Evolutionary conservation across 192 early-diverging fungal genomes (phyloP).

Genomic region (Entomortierella beljakovae): DNA sequence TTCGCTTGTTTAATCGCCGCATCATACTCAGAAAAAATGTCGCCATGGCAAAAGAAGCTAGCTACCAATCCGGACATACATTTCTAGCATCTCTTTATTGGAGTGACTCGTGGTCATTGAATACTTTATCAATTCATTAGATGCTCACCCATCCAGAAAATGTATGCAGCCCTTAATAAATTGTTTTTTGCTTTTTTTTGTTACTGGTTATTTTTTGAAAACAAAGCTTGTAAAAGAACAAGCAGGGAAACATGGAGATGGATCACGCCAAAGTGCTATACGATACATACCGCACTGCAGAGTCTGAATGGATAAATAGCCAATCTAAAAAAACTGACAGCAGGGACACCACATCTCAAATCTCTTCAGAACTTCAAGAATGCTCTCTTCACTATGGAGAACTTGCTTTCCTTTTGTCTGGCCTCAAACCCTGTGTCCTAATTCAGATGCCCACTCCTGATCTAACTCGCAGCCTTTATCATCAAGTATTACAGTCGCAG

Average conservation of each 20-base stretch:
- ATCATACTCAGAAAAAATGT: slow-evolving; percentile 3
- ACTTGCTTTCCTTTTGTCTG: slow-evolving; percentile 30
- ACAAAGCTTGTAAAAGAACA: neutral
- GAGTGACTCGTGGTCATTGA: no score
- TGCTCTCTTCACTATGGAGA: slow-evolving; percentile 50
- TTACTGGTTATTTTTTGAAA: neutral
- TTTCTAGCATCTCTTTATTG: no score
- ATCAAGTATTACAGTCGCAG: slow-evolving; percentile 11
- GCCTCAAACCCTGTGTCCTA: slow-evolving; percentile 41
- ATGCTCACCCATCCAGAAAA: no score
- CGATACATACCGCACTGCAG: slow-evolving; percentile 4
- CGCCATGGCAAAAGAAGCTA: neutral
- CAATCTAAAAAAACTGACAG: neutral
- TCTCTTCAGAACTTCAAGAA: slow-evolving; percentile 12
- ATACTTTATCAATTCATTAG: no score
- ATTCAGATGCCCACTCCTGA: slow-evolving; percentile 22
- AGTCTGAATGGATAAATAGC: slow-evolving; percentile 19
- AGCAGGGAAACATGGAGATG: no score
- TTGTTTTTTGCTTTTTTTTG: no score
- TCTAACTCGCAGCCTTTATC: slow-evolving; percentile 12
- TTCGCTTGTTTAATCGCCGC: neutral
- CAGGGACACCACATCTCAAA: neutral
- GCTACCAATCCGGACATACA: no score
- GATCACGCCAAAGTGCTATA: slow-evolving; percentile 1
- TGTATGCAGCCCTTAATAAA: no score